A percentile compares a stretch with the other conserved stretches of the same genome.
phyloP scores from a whole-genome alignment of 2,329 filamentous ascomycete species.

The Epichloe coenophiala region DNA sequence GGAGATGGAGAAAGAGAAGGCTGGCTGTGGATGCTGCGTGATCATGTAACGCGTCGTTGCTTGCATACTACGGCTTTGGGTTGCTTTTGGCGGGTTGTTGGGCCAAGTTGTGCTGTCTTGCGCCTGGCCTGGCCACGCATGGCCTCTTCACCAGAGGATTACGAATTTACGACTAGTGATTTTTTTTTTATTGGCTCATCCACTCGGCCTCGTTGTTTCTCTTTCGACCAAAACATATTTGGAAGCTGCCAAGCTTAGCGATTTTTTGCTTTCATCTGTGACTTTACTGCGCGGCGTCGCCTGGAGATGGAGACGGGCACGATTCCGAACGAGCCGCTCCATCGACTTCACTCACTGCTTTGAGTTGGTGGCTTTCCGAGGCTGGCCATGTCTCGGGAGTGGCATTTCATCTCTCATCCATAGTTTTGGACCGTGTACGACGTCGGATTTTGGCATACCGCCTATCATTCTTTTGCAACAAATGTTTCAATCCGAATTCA shows the following conservation, averaged over 20 bases:
- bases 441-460: neutral
- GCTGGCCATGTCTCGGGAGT: neutral
- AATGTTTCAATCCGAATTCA: neutral
- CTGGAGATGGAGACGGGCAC: neutral
- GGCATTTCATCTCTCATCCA: neutral
- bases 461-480: neutral
- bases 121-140: neutral
- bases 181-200: neutral
- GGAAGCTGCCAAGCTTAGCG: slow-evolving; percentile 2
- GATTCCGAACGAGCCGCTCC: neutral
- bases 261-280: slow-evolving; percentile 3
- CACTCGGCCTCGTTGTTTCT: neutral
- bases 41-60: slow-evolving; percentile 27
- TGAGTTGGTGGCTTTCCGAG: neutral
- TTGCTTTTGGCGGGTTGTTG: neutral
- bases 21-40: slow-evolving; percentile 36
- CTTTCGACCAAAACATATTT: neutral
- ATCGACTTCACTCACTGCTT: neutral
- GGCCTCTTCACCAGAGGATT: slow-evolving; percentile 5
- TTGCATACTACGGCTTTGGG: neutral
- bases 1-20: slow-evolving; percentile 19
- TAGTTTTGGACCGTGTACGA: neutral
- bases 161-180: slow-evolving; percentile 11
- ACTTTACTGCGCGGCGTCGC: neutral
- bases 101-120: neutral